These are phyloP conservation scores for Collybiopsis confluens DNA, from an alignment of 768 basidiomycete genomes.

Conservation along the genomic window DNA sequence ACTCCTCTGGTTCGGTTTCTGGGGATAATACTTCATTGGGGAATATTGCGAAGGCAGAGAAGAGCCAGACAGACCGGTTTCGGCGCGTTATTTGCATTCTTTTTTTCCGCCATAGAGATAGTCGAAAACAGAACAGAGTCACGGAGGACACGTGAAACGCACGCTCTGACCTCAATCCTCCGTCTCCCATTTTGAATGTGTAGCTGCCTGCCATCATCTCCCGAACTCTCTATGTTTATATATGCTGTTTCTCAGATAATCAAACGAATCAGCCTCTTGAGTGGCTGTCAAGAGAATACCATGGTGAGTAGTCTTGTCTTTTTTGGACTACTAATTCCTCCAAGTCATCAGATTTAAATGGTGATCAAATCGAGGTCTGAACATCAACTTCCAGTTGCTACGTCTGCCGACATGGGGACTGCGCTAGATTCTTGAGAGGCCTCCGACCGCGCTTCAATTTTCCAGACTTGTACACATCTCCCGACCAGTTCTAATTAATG, in stretches of 20 bases:
- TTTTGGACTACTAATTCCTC: neutral
- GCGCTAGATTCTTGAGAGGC: constrained; percentile 31
- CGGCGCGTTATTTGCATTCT: neutral
- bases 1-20: constrained; percentile 20
- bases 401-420: no score
- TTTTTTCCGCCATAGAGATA: constrained; percentile 20
- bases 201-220: no score
- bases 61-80: neutral
- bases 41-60: neutral
- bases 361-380: constrained; percentile 35
- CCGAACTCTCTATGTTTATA: no score
- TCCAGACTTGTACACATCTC: constrained; percentile 61
- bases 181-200: no score
- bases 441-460: constrained; percentile 70
- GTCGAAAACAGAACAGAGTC: neutral
- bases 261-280: neutral
- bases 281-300: no score
- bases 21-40: neutral
- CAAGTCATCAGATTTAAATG: constrained; percentile 52
- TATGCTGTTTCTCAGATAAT: constrained; percentile 11
- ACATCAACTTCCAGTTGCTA: no score
- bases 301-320: neutral
- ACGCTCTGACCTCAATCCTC: no score
- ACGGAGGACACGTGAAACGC: no score
- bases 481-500: constrained; percentile 71